These are phyloP conservation scores for Gossypium davidsonii DNA, from an alignment of 441 rosid genomes.

Conservation along the genomic window DNA sequence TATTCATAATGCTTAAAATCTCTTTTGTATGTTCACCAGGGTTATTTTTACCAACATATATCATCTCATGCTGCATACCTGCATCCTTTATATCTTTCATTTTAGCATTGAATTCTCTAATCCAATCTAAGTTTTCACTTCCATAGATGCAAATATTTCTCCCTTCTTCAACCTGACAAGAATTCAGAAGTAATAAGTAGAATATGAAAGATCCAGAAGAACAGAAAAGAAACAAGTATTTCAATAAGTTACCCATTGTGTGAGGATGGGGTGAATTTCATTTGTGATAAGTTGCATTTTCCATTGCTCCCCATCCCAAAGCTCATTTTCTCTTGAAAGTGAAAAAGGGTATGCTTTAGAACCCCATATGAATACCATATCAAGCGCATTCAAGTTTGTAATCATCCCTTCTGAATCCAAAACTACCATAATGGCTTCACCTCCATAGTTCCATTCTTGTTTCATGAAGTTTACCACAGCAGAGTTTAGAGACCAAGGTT, in stretches of 20 bases:
- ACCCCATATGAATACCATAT: conserved; percentile 77
- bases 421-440: conserved; percentile 46
- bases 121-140: conserved; percentile 46
- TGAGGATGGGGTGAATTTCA: conserved; percentile 45
- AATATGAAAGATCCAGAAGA: neutral
- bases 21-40: conserved; percentile 22
- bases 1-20: conserved; percentile 22
- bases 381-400: conserved; percentile 54
- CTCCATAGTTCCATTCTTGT: conserved; percentile 49
- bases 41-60: conserved; percentile 45
- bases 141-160: conserved; percentile 57
- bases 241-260: conserved; percentile 42
- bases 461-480: conserved; percentile 40
- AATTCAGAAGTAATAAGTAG: conserved; percentile 15
- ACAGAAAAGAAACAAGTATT: neutral
- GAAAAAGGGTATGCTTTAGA: conserved; percentile 67
- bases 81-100: conserved; percentile 25
- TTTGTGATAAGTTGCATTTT: conserved; percentile 42
- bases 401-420: conserved; percentile 52
- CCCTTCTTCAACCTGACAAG: conserved; percentile 57
- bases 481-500: conserved; percentile 47
- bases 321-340: conserved; percentile 45
- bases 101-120: conserved; percentile 38
- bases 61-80: conserved; percentile 47
- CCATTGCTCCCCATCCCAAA: conserved; percentile 61